Percentiles rank a stretch among this genome's conserved stretches.
phyloP scores from a whole-genome alignment of 805 yeast species.

The Middelhovenomyces tepae region DNA sequence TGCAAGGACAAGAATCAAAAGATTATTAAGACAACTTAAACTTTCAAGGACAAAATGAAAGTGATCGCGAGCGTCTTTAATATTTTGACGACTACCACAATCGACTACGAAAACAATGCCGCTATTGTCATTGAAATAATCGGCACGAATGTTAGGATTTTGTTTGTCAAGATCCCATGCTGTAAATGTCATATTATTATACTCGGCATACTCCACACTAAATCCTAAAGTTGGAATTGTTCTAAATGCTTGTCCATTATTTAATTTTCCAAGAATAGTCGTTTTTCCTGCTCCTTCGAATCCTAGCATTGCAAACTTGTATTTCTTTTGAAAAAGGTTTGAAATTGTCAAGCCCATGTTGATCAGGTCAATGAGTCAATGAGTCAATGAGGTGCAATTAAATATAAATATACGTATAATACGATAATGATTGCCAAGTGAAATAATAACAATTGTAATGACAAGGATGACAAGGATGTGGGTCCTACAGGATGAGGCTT shows the following conservation, averaged over 20 bases:
- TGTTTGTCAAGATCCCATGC: conserved; percentile 97
- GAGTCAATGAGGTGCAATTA: too few relatives aligned
- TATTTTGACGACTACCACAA: conserved; percentile 93
- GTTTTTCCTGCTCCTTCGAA: conserved; percentile 99
- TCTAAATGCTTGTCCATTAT: conserved; percentile 86
- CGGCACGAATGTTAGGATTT: conserved; percentile 96
- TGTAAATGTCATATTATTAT: conserved; percentile 87
- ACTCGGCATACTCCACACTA: conserved; percentile 91
- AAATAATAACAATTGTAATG: too few relatives aligned
- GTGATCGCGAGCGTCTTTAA: conserved; percentile 94
- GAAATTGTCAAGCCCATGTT: too few relatives aligned
- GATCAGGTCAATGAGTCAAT: too few relatives aligned
- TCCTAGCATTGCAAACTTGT: too few relatives aligned
- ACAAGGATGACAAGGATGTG: too few relatives aligned
- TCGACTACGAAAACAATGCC: conserved; percentile 95
- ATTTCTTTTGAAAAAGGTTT: too few relatives aligned
- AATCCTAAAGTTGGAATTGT: conserved; percentile 92
- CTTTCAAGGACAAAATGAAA: too few relatives aligned
- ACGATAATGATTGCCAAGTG: too few relatives aligned
- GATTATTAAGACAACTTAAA: too few relatives aligned
- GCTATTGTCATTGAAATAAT: conserved; percentile 93
- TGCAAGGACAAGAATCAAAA: conserved; percentile 84
- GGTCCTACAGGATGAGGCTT: too few relatives aligned
- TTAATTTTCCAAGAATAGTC: conserved; percentile 83
- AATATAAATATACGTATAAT: too few relatives aligned